Conservation (phyloP, 2,329 filamentous ascomycete genomes). For the Talaromyces marneffei region DNA sequence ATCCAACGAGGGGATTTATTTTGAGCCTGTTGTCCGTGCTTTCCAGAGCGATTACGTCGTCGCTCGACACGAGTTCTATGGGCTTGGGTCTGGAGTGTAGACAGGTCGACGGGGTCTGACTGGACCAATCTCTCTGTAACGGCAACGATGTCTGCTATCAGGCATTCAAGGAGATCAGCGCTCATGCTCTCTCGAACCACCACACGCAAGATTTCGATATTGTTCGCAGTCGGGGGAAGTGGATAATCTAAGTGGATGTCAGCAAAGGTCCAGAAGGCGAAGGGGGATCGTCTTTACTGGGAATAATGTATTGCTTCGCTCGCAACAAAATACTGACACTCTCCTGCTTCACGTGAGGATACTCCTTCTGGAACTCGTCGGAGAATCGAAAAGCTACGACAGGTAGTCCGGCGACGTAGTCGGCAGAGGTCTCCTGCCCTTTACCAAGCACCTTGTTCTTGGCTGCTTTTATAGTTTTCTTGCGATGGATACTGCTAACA, state of each 20-base stretch:
- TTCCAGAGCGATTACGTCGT: constrained; percentile 21
- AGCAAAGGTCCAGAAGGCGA: not conserved
- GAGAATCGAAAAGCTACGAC: constrained; percentile 63
- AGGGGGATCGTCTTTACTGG: constrained; percentile 42
- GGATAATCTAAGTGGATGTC: constrained; percentile 49
- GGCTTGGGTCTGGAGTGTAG: constrained; percentile 40
- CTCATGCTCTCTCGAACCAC: constrained; percentile 63
- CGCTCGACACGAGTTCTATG: constrained; percentile 37
- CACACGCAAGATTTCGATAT: constrained; percentile 61
- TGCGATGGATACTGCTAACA: constrained; percentile 60
- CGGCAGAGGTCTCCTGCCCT: constrained; percentile 48
- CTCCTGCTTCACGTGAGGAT: constrained; percentile 59
- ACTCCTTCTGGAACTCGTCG: constrained; percentile 56
- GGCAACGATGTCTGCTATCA: constrained; percentile 56
- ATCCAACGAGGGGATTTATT: not conserved
- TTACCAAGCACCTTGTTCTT: constrained; percentile 35
- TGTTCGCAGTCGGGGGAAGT: constrained; percentile 56
- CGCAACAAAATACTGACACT: constrained; percentile 57
- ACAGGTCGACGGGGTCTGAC: constrained; percentile 48
- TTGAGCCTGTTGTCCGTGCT: constrained; percentile 2
- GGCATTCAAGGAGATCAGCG: constrained; percentile 60
- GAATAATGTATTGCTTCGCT: constrained; percentile 65
- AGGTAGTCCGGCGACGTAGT: constrained; percentile 60
- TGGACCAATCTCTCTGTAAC: constrained; percentile 59
- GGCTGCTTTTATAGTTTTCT: constrained; percentile 44